These are phyloP conservation scores for Paxillus ammoniavirescens DNA, from an alignment of 768 basidiomycete genomes.

Conservation along the genomic window DNA sequence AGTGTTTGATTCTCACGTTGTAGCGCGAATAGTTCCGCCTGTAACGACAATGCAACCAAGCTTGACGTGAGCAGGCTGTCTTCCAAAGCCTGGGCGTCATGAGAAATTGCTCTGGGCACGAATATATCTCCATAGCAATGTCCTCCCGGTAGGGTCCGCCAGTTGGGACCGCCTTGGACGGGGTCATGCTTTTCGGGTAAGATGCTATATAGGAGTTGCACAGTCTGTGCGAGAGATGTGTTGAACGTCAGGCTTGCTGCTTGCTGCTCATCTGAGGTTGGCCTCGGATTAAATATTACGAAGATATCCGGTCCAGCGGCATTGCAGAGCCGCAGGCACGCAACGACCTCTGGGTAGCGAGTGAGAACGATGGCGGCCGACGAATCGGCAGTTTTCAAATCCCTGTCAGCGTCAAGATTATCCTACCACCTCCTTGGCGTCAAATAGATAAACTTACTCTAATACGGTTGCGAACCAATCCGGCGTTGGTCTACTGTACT, in stretches of 20 bases:
- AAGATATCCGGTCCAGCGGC: conserved; percentile 35
- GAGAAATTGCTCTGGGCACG: conserved; percentile 30
- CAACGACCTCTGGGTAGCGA: conserved; percentile 57
- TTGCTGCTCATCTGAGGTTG: conserved; percentile 44
- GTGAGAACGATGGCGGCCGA: conserved; percentile 47
- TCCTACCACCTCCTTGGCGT: not conserved
- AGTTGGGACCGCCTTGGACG: conserved; percentile 38
- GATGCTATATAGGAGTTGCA: conserved; percentile 40
- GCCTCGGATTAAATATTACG: conserved; percentile 62
- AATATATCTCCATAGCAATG: conserved; percentile 58
- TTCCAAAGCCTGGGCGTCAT: conserved; percentile 19
- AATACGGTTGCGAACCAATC: conserved; percentile 28
- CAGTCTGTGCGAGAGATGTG: conserved; percentile 39
- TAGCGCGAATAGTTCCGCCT: conserved; percentile 39
- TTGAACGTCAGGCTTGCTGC: conserved; percentile 56
- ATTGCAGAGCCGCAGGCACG: conserved; percentile 39
- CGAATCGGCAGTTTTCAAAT: conserved; percentile 13
- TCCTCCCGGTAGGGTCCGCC: conserved; percentile 54
- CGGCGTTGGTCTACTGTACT: conserved; percentile 35
- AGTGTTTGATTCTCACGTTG: conserved; percentile 28
- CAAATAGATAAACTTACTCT: conserved; percentile 13
- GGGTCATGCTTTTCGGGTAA: conserved; percentile 41
- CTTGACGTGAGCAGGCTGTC: conserved; percentile 47
- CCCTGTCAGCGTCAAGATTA: conserved; percentile 14
- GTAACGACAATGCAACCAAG: conserved; percentile 42